Conservation (phyloP, 495 filamentous ascomycete species). For the Annulohypoxylon moriforme region DNA sequence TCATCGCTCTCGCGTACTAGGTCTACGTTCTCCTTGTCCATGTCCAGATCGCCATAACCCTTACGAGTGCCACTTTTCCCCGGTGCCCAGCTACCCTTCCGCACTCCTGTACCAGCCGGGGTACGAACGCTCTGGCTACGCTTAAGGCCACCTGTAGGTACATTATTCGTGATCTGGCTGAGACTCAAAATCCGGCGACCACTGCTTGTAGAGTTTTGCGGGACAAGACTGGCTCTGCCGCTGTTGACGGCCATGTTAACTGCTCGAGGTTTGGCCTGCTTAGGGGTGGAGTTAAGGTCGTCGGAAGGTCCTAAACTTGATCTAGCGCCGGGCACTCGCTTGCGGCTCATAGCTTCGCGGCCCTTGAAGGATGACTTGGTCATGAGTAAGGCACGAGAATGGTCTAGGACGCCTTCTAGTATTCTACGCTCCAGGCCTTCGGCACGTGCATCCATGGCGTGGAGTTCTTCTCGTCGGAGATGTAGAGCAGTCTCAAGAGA, state of each 20-base stretch:
- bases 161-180: constrained; percentile 85
- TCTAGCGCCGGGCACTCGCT: constrained; percentile 70
- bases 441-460: constrained; percentile 86
- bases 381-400: constrained; percentile 86
- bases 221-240: constrained; percentile 54
- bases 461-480: constrained; percentile 89
- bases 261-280: constrained; percentile 56
- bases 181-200: constrained; percentile 86
- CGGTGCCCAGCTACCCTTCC: constrained; percentile 82
- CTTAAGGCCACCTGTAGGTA: constrained; percentile 68
- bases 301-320: constrained; percentile 47
- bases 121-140: constrained; percentile 70
- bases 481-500: constrained; percentile 88
- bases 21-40: constrained; percentile 60
- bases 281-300: constrained; percentile 32
- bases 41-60: constrained; percentile 61
- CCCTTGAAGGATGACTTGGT: constrained; percentile 63
- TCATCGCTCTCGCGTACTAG: constrained; percentile 60
- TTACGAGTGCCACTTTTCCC: constrained; percentile 53
- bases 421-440: constrained; percentile 91
- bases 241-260: constrained; percentile 59
- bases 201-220: constrained; percentile 61
- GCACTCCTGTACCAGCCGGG: constrained; percentile 71
- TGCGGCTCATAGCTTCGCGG: constrained; percentile 72
- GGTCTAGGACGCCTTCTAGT: constrained; percentile 93